Conservation (phyloP, 2,329 filamentous ascomycete species). For the Cordyceps javanica region DNA sequence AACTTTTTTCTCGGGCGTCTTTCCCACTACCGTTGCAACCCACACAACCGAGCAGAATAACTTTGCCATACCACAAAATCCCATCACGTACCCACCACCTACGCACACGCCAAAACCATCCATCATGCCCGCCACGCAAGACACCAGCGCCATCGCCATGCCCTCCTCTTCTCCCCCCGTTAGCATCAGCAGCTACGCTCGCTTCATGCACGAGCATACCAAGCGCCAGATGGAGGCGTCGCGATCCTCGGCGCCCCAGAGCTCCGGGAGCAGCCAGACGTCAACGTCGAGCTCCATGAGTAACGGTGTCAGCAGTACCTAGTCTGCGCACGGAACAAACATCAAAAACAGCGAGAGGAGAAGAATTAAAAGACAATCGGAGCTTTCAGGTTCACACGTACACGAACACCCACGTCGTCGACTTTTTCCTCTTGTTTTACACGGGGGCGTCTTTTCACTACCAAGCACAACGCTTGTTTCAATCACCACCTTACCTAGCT, state of each 20-base stretch:
- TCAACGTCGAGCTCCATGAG: constrained; percentile 18
- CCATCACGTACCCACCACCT: background rate
- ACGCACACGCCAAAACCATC: constrained; percentile 7
- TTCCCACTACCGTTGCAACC: too few relatives aligned
- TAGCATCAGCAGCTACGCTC: constrained; percentile 50
- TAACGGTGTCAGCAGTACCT: constrained; percentile 22
- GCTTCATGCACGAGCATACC: constrained; percentile 59
- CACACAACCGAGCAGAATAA: too few relatives aligned
- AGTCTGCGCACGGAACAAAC: background rate
- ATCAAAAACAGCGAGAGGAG: background rate
- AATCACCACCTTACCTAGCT: background rate
- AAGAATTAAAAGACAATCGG: too few relatives aligned
- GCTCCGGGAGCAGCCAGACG: constrained; percentile 16
- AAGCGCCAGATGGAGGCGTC: constrained; percentile 58
- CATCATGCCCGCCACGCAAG: constrained; percentile 36
- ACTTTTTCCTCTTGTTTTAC: too few relatives aligned
- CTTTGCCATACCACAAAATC: too few relatives aligned
- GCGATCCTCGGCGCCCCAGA: constrained; percentile 24
- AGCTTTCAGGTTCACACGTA: background rate
- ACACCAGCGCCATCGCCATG: constrained; percentile 25
- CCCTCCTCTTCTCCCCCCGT: constrained; percentile 35
- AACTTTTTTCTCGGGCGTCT: too few relatives aligned
- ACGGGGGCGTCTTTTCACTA: background rate
- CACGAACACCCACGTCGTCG: background rate
- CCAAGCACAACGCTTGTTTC: background rate